Conservation (phyloP, 2,329 filamentous ascomycete species). For the Xylaria sp. region DNA sequence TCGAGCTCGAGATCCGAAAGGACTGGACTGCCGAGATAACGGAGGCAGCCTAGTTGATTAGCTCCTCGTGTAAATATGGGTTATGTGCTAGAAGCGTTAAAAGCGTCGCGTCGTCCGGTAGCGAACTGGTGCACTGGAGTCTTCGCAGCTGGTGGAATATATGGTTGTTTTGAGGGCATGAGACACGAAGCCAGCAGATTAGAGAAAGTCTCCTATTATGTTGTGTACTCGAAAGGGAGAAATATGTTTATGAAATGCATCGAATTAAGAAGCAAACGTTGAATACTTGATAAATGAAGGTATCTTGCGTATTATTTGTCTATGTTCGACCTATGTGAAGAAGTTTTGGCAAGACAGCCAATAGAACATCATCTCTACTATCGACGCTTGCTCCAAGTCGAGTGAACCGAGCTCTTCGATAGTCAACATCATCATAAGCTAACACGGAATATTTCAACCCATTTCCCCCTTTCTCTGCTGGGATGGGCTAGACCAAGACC, state of each 20-base stretch:
- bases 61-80: background rate
- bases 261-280: constrained; percentile 13
- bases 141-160: constrained; percentile 1
- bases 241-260: constrained; percentile 8
- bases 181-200: constrained; percentile 10
- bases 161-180: constrained; percentile 12
- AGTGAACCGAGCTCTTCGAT: background rate
- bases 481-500: background rate
- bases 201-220: background rate
- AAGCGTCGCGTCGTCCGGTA: background rate
- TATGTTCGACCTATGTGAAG: background rate
- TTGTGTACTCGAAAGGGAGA: constrained; percentile 1
- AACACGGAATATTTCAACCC: background rate
- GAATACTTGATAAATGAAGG: background rate
- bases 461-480: background rate
- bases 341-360: background rate
- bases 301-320: background rate
- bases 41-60: constrained; percentile 42
- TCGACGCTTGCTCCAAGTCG: background rate
- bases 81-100: background rate
- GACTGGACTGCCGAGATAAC: constrained; percentile 69
- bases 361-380: background rate
- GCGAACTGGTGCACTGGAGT: background rate
- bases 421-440: background rate
- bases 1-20: constrained; percentile 69